These are phyloP conservation scores for Globisporangium splendens DNA, from an alignment of 352 stramenopile genomes.

Conservation along the genomic window DNA sequence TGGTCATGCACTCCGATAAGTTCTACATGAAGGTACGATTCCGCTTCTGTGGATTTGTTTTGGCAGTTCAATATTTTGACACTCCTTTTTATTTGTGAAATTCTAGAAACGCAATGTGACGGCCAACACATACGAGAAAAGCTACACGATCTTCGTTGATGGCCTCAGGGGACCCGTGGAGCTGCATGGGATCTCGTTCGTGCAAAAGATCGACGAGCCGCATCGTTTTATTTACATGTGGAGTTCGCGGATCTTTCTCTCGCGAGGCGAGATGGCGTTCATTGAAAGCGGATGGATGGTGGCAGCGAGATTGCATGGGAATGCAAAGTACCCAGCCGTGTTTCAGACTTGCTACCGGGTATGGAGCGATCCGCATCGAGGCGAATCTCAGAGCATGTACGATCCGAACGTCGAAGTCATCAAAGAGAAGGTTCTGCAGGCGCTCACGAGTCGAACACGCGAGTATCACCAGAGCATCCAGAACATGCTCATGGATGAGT, in stretches of 20 bases:
- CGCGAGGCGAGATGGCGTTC: background rate
- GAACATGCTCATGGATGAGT: slow-evolving; percentile 7
- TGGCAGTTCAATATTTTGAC: no score
- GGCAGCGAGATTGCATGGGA: background rate
- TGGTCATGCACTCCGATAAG: no score
- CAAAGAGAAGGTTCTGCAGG: slow-evolving; percentile 4
- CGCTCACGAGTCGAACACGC: slow-evolving; percentile 4
- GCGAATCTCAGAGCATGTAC: slow-evolving; percentile 1
- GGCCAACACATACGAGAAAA: slow-evolving; percentile 5
- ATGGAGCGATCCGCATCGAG: background rate
- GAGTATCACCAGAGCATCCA: slow-evolving; percentile 8
- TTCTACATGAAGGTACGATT: background rate
- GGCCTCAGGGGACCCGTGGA: background rate
- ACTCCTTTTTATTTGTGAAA: background rate
- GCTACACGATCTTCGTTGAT: slow-evolving; percentile 3
- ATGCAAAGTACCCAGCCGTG: background rate
- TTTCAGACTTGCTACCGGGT: slow-evolving; percentile 11
- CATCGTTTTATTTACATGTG: slow-evolving; percentile 2
- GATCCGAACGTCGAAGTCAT: background rate
- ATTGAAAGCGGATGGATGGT: slow-evolving; percentile 10
- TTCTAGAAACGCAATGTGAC: background rate
- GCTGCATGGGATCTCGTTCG: slow-evolving; percentile 6
- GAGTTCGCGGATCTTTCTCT: slow-evolving; percentile 1
- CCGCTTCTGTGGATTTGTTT: background rate
- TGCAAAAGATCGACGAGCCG: background rate